Evolutionary conservation across 2,329 filamentous ascomycete genomes (phyloP), one percentile per base, ranked within the genome.

Genomic region (Lachnellula occidentalis): DNA sequence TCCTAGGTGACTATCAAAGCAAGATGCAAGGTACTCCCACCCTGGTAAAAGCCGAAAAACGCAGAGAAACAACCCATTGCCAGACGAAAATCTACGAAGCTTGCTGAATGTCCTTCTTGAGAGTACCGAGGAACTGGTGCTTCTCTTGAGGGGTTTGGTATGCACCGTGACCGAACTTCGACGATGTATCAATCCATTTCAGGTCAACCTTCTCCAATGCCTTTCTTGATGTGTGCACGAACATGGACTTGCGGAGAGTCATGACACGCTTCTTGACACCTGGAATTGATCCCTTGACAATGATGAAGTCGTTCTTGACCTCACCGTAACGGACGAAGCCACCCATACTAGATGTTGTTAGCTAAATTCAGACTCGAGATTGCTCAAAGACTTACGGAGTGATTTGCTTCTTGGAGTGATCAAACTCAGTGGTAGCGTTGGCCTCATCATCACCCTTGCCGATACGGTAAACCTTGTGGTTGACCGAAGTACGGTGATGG

Each of bases 151-250:
- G 81, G 64, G 94, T 99, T 84, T 99, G 94, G 90, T 95, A 99
- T 72, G 91, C 92, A 86, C 94, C 94, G 82, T 99, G 94, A 78
- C 94, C 94, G 78, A 99, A 99, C 85, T 99, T 95, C 81, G 92
- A 96, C 61, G 92, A 96, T 70, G 94, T 99, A 73, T 99, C 94
- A 88, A 99, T 99, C 94, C 94, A 99, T 82, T 99, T 99, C 82
- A 99, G 89, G 73, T 92, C 90, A 76, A 97, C 89, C 90, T 99
- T 97, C 88, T 99, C 94, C 73, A 96, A 83, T 54, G 94, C 90
- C 76, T 87, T 91, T 75, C 94, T 85, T 73, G 88, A 96, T 69
- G 92, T 97, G 85, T 99, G 94, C 61, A 81, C 83, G 85, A 94
- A 97, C 85, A 99, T 94, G 67, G 92, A 95, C 85, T 97, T 99